Percentiles rank a stretch among this genome's conserved stretches.
These are phyloP conservation scores for Ophiostoma ips DNA, from an alignment of 2,329 filamentous ascomycete genomes.

Conservation along the genomic window DNA sequence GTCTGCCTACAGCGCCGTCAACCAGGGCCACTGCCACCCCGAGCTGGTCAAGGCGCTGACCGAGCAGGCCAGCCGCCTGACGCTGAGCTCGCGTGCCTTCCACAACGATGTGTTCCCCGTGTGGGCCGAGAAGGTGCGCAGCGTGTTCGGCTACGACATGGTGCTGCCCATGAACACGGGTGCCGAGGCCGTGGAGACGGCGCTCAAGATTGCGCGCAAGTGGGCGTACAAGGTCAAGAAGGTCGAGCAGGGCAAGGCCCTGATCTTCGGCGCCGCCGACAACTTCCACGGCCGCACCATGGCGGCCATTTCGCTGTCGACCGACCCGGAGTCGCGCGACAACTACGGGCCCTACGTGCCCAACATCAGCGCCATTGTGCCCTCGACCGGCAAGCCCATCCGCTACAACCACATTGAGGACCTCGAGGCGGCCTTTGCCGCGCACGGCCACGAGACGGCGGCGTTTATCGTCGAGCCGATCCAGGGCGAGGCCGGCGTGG, in stretches of 20 bases:
- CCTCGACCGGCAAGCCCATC: slow-evolving; percentile 63
- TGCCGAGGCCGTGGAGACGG: slow-evolving; percentile 90
- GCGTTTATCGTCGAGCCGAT: slow-evolving; percentile 94
- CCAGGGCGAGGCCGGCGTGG: slow-evolving; percentile 92
- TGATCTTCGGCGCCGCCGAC: slow-evolving; percentile 72
- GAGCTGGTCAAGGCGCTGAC: slow-evolving; percentile 82
- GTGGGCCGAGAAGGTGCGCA: slow-evolving; percentile 84
- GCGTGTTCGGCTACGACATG: slow-evolving; percentile 92
- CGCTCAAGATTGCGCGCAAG: slow-evolving; percentile 89
- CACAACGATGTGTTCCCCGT: slow-evolving; percentile 97
- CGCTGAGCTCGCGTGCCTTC: slow-evolving; percentile 87
- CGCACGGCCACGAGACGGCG: slow-evolving; percentile 71
- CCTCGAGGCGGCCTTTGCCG: slow-evolving; percentile 64
- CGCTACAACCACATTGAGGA: slow-evolving; percentile 77
- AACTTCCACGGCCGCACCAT: slow-evolving; percentile 99
- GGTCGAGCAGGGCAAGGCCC: slow-evolving; percentile 68
- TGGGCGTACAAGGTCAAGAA: slow-evolving; percentile 97
- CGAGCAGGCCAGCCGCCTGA: slow-evolving; percentile 79
- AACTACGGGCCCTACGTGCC: slow-evolving; percentile 97
- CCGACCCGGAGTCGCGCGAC: slow-evolving; percentile 85
- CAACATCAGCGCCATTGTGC: slow-evolving; percentile 64
- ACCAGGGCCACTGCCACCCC: slow-evolving; percentile 96
- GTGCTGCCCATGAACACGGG: slow-evolving; percentile 97
- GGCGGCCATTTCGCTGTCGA: slow-evolving; percentile 87
- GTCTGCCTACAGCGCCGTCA: slow-evolving; percentile 94